Conservation (phyloP, 805 yeast genomes). For the Cyberlindnera euphorbiiphila region DNA sequence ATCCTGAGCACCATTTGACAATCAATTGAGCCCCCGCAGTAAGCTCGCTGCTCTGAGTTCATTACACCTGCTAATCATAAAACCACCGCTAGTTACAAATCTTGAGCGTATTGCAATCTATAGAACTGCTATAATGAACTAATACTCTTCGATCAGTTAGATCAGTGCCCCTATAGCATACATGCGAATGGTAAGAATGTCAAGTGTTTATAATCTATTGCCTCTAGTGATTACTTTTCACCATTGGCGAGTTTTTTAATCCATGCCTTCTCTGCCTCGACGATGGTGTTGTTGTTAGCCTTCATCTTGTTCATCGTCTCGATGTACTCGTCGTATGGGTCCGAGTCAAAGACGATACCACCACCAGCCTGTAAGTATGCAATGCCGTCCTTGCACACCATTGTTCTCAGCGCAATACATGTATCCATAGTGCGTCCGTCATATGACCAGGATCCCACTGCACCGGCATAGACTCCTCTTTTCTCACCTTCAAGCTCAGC, state of each 20-base stretch:
- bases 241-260: slow-evolving; percentile 37
- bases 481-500: slow-evolving; percentile 87
- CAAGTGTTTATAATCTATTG: background rate
- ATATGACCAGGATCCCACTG: slow-evolving; percentile 97
- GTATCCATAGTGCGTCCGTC: slow-evolving; percentile 96
- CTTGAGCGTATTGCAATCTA: too few relatives aligned
- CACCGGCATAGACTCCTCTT: slow-evolving; percentile 97
- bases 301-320: slow-evolving; percentile 97
- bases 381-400: slow-evolving; percentile 86
- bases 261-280: slow-evolving; percentile 88
- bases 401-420: slow-evolving; percentile 94
- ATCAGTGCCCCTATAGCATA: too few relatives aligned
- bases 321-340: slow-evolving; percentile 89
- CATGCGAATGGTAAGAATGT: background rate
- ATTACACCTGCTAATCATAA: too few relatives aligned
- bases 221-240: slow-evolving; percentile 6
- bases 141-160: too few relatives aligned
- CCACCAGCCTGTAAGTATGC: slow-evolving; percentile 99
- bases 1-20: too few relatives aligned
- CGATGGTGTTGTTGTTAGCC: slow-evolving; percentile 85
- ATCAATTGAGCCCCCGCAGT: too few relatives aligned
- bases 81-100: too few relatives aligned
- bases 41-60: too few relatives aligned
- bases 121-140: too few relatives aligned
- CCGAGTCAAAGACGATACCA: slow-evolving; percentile 94